These are phyloP conservation scores for Penicillium sp. DNA, from an alignment of 2,329 filamentous ascomycete genomes.

Conservation along the genomic window DNA sequence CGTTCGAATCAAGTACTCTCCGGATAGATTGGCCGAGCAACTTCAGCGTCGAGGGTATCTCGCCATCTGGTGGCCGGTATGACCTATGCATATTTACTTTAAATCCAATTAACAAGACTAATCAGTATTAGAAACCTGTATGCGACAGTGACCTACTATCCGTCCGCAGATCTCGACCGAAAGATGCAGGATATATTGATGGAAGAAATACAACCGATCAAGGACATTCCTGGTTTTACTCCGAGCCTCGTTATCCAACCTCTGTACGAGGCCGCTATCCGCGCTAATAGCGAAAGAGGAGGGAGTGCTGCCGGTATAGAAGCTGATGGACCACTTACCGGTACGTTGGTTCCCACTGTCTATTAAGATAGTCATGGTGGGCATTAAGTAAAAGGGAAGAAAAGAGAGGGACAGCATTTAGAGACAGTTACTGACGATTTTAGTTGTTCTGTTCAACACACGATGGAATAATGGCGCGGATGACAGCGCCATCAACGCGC, in stretches of 20 bases:
- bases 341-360: not conserved
- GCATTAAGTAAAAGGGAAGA: no score
- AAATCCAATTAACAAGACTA: no score
- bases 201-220: not conserved
- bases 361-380: no score
- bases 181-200: constrained; percentile 1
- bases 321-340: not conserved
- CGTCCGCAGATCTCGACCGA: not conserved
- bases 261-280: not conserved
- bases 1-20: not conserved
- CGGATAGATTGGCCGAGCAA: not conserved
- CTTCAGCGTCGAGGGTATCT: not conserved
- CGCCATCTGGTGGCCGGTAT: not conserved
- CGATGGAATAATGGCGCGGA: not conserved
- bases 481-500: not conserved
- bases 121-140: not conserved
- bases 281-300: not conserved
- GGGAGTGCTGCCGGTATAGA: not conserved
- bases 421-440: not conserved
- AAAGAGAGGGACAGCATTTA: not conserved
- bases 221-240: not conserved
- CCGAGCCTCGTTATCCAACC: constrained; percentile 1
- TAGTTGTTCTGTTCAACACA: not conserved
- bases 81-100: no score
- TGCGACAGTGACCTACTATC: not conserved